Evolutionary conservation across 768 basidiomycete species (phyloP).

Genomic region (Russula foetens): DNA sequence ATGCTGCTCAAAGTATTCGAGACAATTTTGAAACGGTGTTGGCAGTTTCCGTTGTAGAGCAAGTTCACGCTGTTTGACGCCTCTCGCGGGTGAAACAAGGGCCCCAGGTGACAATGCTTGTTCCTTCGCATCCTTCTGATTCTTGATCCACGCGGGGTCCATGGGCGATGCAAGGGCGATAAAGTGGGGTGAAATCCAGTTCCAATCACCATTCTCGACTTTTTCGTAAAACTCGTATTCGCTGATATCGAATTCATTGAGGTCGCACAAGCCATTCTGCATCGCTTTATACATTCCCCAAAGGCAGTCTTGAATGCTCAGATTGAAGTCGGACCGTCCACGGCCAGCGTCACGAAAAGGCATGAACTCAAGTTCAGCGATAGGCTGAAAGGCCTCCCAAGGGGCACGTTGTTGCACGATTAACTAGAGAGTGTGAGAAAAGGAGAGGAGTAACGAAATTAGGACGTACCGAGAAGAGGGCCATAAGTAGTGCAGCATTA

Average conservation of each 20-base stretch:
- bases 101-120: conserved; percentile 35
- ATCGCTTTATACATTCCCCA: conserved; percentile 87
- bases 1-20: conserved; percentile 86
- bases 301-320: conserved; percentile 87
- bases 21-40: conserved; percentile 78
- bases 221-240: conserved; percentile 95
- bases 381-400: conserved; percentile 92
- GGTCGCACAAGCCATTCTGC: conserved; percentile 88
- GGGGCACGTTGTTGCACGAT: conserved; percentile 85
- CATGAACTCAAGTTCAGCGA: conserved; percentile 89
- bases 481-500: conserved; percentile 91
- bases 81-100: conserved; percentile 22
- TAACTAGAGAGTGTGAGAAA: conserved; percentile 45
- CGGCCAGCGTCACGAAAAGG: conserved; percentile 94
- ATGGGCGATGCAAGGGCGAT: conserved; percentile 93
- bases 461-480: conserved; percentile 77
- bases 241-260: conserved; percentile 87
- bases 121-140: conserved; percentile 64
- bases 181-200: conserved; percentile 87
- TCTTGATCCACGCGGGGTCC: conserved; percentile 73
- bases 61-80: conserved; percentile 30
- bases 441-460: not conserved
- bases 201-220: conserved; percentile 94
- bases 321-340: conserved; percentile 86
- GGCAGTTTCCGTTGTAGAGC: conserved; percentile 74